Base-by-base conservation (phyloP, 2,329 filamentous ascomycete species). In the Colletotrichum tabaci region DNA sequence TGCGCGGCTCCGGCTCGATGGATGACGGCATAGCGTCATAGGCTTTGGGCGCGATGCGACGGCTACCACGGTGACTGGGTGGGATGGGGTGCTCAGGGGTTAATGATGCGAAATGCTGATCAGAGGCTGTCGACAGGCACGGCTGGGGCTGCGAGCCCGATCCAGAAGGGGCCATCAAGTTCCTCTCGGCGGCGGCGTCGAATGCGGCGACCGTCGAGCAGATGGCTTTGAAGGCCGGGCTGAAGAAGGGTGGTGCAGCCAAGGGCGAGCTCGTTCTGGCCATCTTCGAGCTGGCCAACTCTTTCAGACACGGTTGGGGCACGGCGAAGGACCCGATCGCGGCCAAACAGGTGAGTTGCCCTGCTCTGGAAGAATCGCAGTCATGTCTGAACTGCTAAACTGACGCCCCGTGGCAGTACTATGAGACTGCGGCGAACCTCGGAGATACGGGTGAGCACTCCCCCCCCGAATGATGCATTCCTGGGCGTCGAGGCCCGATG, bases 251-350 rank as follows among this genome's bases (percentile, higher is more conserved):
- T 63, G 96, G 96, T 72, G 92, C 94, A 16, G 96, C 96, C 55
- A 99, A 98, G 84, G 96, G 96, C 71, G 96, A 99, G 86, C 88
- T 99, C 64, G 94, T 98, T 21, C 90, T 99, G 73, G 96, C 96
- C 72, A 98, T 99, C 74, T 98, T 96, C 78, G 96, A 99, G 85
- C 85, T 99, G 77, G 94, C 92, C 66, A 96, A 96, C 82, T 96
- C 90, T 83, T 98, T 98, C 86, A 91, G 96, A 73, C 91, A 98
- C 81, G 96, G 95, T 66, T 98, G 96, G 96, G 96, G 96, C 60
- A 92, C 98, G 61, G 87, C 90, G 74, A 93, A 93, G 79, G 96
- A 99, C 81, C 89, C 95, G 46, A 87, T 94, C 63, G 96, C 96
- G 57, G 96, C 96, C 61, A 91, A 91, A 81, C 89, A 91, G 85